Base-by-base conservation (phyloP, 176 grass and related monocot species). In the Oryza nivara region DNA sequence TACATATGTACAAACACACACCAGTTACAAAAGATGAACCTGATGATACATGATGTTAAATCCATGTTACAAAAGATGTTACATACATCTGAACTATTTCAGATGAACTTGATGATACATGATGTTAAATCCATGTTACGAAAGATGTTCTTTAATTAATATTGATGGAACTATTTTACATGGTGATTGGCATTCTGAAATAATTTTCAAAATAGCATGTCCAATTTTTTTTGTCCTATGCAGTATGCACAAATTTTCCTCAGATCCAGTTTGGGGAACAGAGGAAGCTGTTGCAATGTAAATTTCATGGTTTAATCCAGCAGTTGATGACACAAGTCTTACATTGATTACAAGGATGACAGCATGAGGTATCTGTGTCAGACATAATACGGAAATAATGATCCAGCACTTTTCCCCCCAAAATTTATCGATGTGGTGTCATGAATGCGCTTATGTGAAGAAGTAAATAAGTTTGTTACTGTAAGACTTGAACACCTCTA, bases 71-170 rank as follows among this genome's bases (percentile, higher is more conserved):
- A 30, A 15, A 51, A 25, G 22, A 71, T 11, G 30, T 10, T 51
- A 28, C 28, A 28, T 28, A 28, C 28, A 28, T 28, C 28, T 28
- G 28, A 28, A 28, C 28, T 28, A 28, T 28, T 28, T 28, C 28
- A 28, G 40, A 73, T 45, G 61, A 68, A 17, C 45, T n/a, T 0
- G 66, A 81, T 52, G 65, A 48, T 38, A 74, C 7, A 67, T 6
- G 26, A 80, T 66, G 68, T 65, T 73, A 38, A 51, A 51, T 77
- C 49, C 14, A 65, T 36, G 20, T 65, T 43, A 51, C 23, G n/a
- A 15, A 51, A 25, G 22, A 71, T 11, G 30, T 10, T 51, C 28
- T 19, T 52, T 78, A 49, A 63, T 43, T 20, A 48, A 64, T 36
- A 0, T 43, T 11, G 40, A 44, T 32, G 52, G 36, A 48, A 23